Base-by-base conservation (phyloP, 225 moss, liverwort and hornwort genomes). In the Pleurozium schreberi region DNA sequence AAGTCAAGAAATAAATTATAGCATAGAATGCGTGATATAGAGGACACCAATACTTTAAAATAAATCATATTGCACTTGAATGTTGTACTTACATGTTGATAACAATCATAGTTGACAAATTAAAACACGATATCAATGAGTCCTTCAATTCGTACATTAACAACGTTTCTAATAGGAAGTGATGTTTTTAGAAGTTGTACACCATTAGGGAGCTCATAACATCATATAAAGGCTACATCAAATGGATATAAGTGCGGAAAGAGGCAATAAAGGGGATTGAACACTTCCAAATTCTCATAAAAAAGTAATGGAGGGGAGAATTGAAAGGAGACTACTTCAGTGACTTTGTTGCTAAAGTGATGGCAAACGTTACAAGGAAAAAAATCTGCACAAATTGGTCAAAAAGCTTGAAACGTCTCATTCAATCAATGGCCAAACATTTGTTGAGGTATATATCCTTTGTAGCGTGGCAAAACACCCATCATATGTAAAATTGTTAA, bases 401-500 rank as follows among this genome's bases (percentile, higher is more conserved):
- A 45, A 88, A 90, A 71, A 31, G 33, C 61, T 90, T 88, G 86
- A 86, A 86, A 65, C 43, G 66, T 55, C 52, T 66, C 14, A 19
- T 77, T 12, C 18, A 84, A 69, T 2, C 0, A 1, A 64, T 78
- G 68, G 4, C 58, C 6, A 64, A n/a, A 31, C 3, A 53, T 86
- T 52, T 4, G 0, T 36, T 25, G 13, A 18, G 5, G 23, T 4
- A 36, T 38, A 28, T 23, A 2, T 49, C 22, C 11, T 60, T 67
- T 0, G 0, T 49, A 23, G 14, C 0, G 0, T 55, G 10, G 13
- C 6, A 68, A 28, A 2, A 6, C 18, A 21, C 28, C 30, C 31
- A 30, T 84, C 3, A 55, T 4, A 84, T n/a, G 28, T 38, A 33
- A 27, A 71, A 9, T 3, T 43, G 15, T n/a, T 43, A 27, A 71